Conservation (phyloP, 1,284 basidiomycete genomes). For the Ceratobasidium sp. region DNA sequence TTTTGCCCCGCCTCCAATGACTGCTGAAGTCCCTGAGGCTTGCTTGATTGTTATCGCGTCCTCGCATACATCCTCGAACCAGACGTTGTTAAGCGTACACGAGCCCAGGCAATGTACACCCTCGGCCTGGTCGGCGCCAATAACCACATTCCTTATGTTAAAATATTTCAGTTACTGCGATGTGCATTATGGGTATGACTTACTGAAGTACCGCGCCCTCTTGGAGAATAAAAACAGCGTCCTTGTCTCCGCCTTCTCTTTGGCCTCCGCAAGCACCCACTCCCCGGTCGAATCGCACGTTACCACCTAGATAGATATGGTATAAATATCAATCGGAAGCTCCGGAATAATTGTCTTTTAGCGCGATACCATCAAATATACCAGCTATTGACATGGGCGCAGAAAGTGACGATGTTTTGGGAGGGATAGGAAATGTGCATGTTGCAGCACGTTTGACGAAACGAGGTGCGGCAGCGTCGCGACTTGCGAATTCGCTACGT, state of each 20-base stretch:
- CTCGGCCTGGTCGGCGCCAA: conserved; percentile 61
- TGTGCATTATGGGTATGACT: conserved; percentile 52
- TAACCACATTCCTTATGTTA: conserved; percentile 57
- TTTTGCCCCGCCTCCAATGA: conserved; percentile 46
- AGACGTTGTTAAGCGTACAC: conserved; percentile 58
- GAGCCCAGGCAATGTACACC: conserved; percentile 63
- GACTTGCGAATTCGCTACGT: no score
- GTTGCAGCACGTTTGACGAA: conserved; percentile 47
- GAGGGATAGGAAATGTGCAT: conserved; percentile 59
- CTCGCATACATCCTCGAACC: conserved; percentile 48
- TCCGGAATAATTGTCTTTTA: not conserved
- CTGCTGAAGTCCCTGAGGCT: conserved; percentile 20
- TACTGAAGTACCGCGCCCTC: conserved; percentile 57
- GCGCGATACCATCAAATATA: conserved; percentile 16
- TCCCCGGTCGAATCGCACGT: conserved; percentile 38
- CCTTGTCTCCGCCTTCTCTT: conserved; percentile 39
- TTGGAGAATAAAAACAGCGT: conserved; percentile 48
- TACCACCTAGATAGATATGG: conserved; percentile 5
- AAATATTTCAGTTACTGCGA: conserved; percentile 57
- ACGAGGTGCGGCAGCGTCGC: no score
- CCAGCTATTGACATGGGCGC: conserved; percentile 57
- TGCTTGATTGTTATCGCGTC: conserved; percentile 52
- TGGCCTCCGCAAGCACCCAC: conserved; percentile 41
- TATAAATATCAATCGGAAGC: no score
- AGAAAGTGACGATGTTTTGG: conserved; percentile 59